Evolutionary conservation across 2,329 filamentous ascomycete species (phyloP), one percentile per base, ranked within the genome.

Genomic region (Colletotrichum magnum): DNA sequence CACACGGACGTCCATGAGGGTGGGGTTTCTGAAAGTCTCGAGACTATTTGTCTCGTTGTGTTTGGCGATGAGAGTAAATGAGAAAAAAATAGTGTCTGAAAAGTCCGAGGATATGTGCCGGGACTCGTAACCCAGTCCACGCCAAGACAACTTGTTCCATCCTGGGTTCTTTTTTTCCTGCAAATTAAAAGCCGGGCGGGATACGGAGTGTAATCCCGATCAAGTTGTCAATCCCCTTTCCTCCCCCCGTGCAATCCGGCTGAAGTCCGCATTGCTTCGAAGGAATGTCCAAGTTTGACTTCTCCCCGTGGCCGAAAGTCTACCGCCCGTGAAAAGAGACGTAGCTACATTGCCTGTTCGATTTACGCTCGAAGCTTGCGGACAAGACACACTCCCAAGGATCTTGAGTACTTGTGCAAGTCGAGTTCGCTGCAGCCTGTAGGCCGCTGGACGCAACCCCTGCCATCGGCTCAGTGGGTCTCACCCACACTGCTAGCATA

Each of bases 61-160:
- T 54, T 41, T 24, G 21, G 57, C 28, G n/a, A 18, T 16, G 43
- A 10, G 57, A 16, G 12, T 52, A 9, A 21, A 41, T 43, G 32
- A 18, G 32, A 18, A 18, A 59, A 9, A 24, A 5, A 32, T 15
- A 43, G 32, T 15, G 21, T n/a, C 10, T 21, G 18, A 10, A 36
- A 26, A 50, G 24, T 18, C 58, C 58, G 47, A 60, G 18, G 36
- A 60, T 36, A 52, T 21, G 36, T 51, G 47, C 58, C 58, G 47
- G 45, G 48, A 39, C n/a, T 21, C 13, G 26, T 2, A 13, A 58
- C 43, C 47, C 45, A 32, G n/a, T 50, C n/a, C 21, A 7, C 47
- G 47, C 58, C 58, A 60, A 60, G 58, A 51, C 58, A 15, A 26
- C 28, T 18, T 52, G 58, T 60, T 60, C 58, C 58, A 60, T 52